These are phyloP conservation scores for Candida nitratophila DNA, from an alignment of 805 yeast genomes.

Conservation along the genomic window DNA sequence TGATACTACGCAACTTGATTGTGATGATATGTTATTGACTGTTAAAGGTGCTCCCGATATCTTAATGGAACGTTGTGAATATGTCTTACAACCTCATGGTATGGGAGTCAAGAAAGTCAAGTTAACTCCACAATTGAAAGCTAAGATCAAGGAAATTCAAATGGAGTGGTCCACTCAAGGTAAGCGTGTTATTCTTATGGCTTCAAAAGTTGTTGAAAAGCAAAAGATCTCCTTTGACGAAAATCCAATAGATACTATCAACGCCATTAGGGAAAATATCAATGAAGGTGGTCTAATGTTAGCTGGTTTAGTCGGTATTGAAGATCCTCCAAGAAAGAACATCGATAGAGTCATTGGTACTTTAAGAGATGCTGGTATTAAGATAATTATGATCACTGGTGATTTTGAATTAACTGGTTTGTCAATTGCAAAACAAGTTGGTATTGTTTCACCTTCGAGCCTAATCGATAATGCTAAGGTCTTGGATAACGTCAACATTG, in stretches of 20 bases:
- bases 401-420: constrained; percentile 56
- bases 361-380: constrained; percentile 33
- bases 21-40: not conserved
- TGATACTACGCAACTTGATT: not conserved
- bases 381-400: constrained; percentile 41
- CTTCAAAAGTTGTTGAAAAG: constrained; percentile 18
- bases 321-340: constrained; percentile 36
- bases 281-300: constrained; percentile 18
- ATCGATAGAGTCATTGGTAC: constrained; percentile 26
- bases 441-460: constrained; percentile 39
- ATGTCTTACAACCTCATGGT: not conserved
- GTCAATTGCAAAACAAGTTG: constrained; percentile 92
- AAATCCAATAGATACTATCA: not conserved
- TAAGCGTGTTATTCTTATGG: constrained; percentile 27
- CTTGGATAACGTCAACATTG: not conserved
- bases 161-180: constrained; percentile 30
- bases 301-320: constrained; percentile 34
- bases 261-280: constrained; percentile 5
- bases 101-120: constrained; percentile 9
- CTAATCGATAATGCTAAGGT: not conserved
- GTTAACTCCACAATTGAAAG: constrained; percentile 12
- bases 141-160: constrained; percentile 22
- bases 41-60: constrained; percentile 40
- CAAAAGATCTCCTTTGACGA: constrained; percentile 7
- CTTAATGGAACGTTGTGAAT: constrained; percentile 25